Percentiles rank a stretch among this genome's conserved stretches.
Conservation (phyloP, 1,139 yeast genomes). For the Saccharomyces hybrid region DNA sequence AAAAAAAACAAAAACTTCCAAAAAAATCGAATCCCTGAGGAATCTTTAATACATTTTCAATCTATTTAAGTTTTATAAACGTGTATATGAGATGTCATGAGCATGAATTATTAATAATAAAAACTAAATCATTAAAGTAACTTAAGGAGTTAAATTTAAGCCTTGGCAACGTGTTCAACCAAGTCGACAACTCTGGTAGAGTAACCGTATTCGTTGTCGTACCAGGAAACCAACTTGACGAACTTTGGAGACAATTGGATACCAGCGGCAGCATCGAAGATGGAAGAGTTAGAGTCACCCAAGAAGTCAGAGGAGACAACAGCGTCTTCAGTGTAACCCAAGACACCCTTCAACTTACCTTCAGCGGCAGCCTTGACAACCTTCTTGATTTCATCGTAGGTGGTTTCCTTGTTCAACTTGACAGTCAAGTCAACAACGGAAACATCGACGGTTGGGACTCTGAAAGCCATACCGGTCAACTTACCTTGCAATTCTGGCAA, state of each 20-base stretch:
- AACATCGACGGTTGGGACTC: slow-evolving; percentile 85
- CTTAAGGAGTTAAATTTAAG: neutral
- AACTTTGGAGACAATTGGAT: slow-evolving; percentile 76
- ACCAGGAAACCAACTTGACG: slow-evolving; percentile 80
- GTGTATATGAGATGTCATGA: slow-evolving; percentile 1
- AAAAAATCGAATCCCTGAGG: neutral
- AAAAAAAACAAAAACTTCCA: neutral
- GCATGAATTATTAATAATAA: neutral
- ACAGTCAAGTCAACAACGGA: slow-evolving; percentile 71
- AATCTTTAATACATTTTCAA: neutral
- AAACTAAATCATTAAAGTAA: neutral
- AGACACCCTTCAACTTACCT: slow-evolving; percentile 63
- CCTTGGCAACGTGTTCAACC: slow-evolving; percentile 40
- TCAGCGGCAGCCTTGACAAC: slow-evolving; percentile 64
- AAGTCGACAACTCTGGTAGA: slow-evolving; percentile 85
- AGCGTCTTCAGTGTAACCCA: slow-evolving; percentile 80
- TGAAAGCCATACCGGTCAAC: slow-evolving; percentile 81
- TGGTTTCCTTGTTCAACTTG: slow-evolving; percentile 58
- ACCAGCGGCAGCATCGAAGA: slow-evolving; percentile 76
- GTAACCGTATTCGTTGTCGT: slow-evolving; percentile 86
- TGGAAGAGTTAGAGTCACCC: slow-evolving; percentile 66
- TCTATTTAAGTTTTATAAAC: neutral
- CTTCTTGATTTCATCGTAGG: slow-evolving; percentile 70
- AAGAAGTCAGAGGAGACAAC: slow-evolving; percentile 81
- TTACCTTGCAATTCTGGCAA: slow-evolving; percentile 80